Conservation (phyloP, 768 basidiomycete species). For the Lactarius hengduanensis region DNA sequence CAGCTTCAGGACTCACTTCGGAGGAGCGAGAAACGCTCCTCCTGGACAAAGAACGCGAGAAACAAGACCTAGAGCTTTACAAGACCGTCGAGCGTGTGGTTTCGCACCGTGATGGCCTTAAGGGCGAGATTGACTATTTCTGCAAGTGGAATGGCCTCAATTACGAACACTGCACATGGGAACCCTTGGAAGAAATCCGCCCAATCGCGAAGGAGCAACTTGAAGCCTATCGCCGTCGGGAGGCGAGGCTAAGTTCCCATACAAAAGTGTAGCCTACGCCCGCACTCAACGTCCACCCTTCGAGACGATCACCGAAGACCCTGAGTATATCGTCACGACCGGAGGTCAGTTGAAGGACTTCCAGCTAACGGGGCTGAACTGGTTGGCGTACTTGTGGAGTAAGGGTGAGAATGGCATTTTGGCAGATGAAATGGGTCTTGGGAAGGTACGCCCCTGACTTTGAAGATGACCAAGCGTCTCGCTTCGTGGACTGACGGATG, state of each 20-base stretch:
- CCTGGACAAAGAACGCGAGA: slow-evolving; percentile 87
- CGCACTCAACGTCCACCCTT: slow-evolving; percentile 72
- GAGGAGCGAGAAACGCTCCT: slow-evolving; percentile 90
- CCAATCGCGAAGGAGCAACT: slow-evolving; percentile 76
- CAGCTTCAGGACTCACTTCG: slow-evolving; percentile 62
- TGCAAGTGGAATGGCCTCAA: slow-evolving; percentile 96
- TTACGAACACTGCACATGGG: slow-evolving; percentile 97
- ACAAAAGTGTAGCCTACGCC: slow-evolving; percentile 71
- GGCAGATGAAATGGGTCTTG: slow-evolving; percentile 99
- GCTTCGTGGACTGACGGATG: slow-evolving; percentile 27
- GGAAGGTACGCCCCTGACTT: slow-evolving; percentile 57
- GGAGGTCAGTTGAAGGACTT: slow-evolving; percentile 95
- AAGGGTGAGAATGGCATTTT: slow-evolving; percentile 95
- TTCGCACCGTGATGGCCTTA: slow-evolving; percentile 63
- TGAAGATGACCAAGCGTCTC: slow-evolving; percentile 11
- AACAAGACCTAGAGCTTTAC: slow-evolving; percentile 88
- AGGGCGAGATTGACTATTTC: slow-evolving; percentile 75
- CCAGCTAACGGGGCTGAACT: slow-evolving; percentile 96
- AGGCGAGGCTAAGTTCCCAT: slow-evolving; percentile 82
- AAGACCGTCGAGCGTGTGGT: slow-evolving; percentile 92
- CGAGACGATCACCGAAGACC: slow-evolving; percentile 82
- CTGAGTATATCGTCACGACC: slow-evolving; percentile 73
- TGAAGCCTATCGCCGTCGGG: slow-evolving; percentile 72
- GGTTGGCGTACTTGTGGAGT: slow-evolving; percentile 97
- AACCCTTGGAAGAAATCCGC: slow-evolving; percentile 75